Evolutionary conservation across 768 basidiomycete genomes (phyloP), one percentile per base, ranked within the genome.

Genomic region (Boletus tomentosulus): DNA sequence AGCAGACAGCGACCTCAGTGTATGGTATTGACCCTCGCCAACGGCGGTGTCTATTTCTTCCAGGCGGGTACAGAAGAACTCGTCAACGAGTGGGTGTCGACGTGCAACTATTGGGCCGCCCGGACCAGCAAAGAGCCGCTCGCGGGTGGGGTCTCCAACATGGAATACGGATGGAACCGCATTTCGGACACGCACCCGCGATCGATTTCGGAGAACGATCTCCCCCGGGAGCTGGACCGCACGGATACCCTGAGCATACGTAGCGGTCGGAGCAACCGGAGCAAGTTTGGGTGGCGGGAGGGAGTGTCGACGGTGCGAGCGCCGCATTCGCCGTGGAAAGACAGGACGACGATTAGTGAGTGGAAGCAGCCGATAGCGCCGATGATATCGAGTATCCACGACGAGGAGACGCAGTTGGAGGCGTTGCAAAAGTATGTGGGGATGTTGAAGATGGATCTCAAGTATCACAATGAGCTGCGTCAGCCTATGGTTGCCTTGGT

Each of bases 61-160:
- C 97, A 99, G 71, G 93, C 96, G 1, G 97, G 97, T 2, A 99
- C 97, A 4, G 96, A 97, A 64, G 96, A 98, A 61, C 82, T 99
- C n/a, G 94, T 97, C 47, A 89, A 90, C 63, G 97, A 99, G 70
- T 98, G 97, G 97, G 95, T 97, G 7, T 87, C 90, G 38, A 97
- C 97, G 0, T 98, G 96, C 81, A 99, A 98, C 74, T 99, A 99
- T 68, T 98, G 97, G 97, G 92, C 97, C 0, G 97, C 96, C 2
- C 79, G 97, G 43, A 90, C 85, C 52, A 93, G 91, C 70, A 94
- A 96, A 62, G 95, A 98, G 66, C 97, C 97, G 1, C 79, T 99
- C 3, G 81, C 89, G 2, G 97, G 97, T 5, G 97, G 97, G 24
- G 95, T 99, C 8, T 94, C 92, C 46, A 99, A 98, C 73, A 96